These are phyloP conservation scores for Rhodotorula sp. DNA, from an alignment of 1,284 basidiomycete species.

Conservation along the genomic window DNA sequence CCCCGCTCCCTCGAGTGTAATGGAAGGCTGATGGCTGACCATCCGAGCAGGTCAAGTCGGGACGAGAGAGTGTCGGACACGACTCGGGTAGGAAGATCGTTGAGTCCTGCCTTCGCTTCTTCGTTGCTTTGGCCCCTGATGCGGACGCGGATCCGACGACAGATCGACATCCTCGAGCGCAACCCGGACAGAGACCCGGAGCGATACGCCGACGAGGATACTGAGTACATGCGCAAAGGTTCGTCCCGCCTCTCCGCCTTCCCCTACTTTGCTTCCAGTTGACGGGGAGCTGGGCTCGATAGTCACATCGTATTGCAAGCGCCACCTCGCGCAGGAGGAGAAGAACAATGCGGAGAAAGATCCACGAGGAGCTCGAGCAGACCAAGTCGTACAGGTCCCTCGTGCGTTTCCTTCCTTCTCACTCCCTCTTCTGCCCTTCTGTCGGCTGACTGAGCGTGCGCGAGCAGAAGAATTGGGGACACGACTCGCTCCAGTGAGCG, in stretches of 20 bases:
- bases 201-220: conserved; percentile 45
- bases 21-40: background rate
- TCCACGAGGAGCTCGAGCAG: conserved; percentile 17
- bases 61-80: conserved; percentile 45
- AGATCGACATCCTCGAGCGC: conserved; percentile 45
- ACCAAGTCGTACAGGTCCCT: conserved; percentile 7
- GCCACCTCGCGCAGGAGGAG: conserved; percentile 45
- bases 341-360: conserved; percentile 6
- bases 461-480: conserved; percentile 36
- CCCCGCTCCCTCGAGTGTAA: too few relatives aligned
- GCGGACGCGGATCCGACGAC: background rate
- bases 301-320: conserved; percentile 47
- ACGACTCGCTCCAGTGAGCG: conserved; percentile 8
- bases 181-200: conserved; percentile 46
- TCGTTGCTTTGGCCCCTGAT: background rate
- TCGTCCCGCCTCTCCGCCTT: background rate
- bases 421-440: background rate
- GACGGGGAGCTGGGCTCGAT: background rate
- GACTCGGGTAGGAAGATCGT: conserved; percentile 34
- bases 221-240: conserved; percentile 48
- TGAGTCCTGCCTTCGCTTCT: background rate
- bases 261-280: too few relatives aligned
- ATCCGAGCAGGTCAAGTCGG: conserved; percentile 7
- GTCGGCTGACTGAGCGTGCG: background rate
- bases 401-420: background rate